Conservation (phyloP, 2,329 filamentous ascomycete species). For the Decorospora gaudefroyi region DNA sequence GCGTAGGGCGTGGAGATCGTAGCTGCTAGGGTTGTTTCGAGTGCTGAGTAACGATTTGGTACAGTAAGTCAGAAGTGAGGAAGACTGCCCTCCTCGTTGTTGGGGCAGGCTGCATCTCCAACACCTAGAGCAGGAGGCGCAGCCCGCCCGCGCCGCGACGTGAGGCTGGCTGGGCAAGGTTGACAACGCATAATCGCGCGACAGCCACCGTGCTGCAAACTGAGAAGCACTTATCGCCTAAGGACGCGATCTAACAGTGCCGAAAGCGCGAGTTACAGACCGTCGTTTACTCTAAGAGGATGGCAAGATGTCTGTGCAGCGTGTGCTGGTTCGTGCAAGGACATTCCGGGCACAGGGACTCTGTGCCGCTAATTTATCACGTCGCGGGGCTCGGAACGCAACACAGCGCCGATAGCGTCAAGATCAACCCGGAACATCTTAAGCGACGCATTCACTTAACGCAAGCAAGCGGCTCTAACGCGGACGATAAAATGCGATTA, state of each 20-base stretch:
- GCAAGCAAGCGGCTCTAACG: not conserved
- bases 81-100: conserved; percentile 7
- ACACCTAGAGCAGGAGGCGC: conserved; percentile 9
- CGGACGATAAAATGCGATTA: not conserved
- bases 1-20: conserved; percentile 1
- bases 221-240: conserved; percentile 1
- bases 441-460: not conserved
- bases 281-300: not conserved
- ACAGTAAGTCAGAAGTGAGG: conserved; percentile 4
- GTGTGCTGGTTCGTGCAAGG: conserved; percentile 2
- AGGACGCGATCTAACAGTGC: not conserved
- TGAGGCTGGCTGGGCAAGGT: conserved; percentile 16
- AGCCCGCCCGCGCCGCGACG: conserved; percentile 14
- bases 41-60: conserved; percentile 6
- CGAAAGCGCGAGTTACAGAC: not conserved
- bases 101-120: conserved; percentile 11
- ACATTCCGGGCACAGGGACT: not conserved
- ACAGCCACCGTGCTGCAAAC: conserved; percentile 6
- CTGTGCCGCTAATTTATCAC: not conserved
- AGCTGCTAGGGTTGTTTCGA: conserved; percentile 5
- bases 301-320: not conserved
- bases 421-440: not conserved
- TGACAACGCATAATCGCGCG: conserved; percentile 13
- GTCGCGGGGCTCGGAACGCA: conserved; percentile 1
- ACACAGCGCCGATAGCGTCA: not conserved